phyloP scores from a whole-genome alignment of 2,329 filamentous ascomycete species.

The Alternaria arborescens region DNA sequence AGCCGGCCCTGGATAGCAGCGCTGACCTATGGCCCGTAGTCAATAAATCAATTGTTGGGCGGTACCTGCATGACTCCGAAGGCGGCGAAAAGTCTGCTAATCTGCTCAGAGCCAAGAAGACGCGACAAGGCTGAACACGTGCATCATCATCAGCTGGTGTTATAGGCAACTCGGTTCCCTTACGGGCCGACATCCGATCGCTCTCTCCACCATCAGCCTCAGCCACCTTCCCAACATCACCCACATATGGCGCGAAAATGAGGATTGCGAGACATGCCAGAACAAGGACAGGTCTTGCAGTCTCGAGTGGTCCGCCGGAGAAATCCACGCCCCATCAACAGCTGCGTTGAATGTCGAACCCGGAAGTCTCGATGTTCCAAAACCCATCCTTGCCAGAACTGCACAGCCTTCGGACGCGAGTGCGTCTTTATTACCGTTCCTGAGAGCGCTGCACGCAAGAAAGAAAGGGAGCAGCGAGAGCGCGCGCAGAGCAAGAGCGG shows the following conservation, averaged over 20 bases:
- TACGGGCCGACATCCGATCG: slow-evolving; percentile 32
- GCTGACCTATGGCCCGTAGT: slow-evolving; percentile 4
- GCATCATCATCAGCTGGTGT: slow-evolving; percentile 7
- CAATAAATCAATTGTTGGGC: slow-evolving; percentile 13
- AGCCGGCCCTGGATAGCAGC: slow-evolving; percentile 4
- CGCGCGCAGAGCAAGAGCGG: slow-evolving; percentile 39
- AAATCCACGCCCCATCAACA: slow-evolving; percentile 52
- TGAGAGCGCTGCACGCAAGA: slow-evolving; percentile 50
- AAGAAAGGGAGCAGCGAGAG: slow-evolving; percentile 48
- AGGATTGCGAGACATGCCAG: slow-evolving; percentile 46
- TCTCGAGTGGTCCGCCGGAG: slow-evolving; percentile 50
- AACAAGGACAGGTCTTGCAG: slow-evolving; percentile 49
- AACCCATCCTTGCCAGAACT: slow-evolving; percentile 52
- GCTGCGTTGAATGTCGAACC: slow-evolving; percentile 51
- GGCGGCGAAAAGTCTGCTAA: slow-evolving; percentile 28
- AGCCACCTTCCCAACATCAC: slow-evolving; percentile 24
- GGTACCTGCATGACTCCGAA: slow-evolving; percentile 37
- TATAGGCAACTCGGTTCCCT: slow-evolving; percentile 17
- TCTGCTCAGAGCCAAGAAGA: slow-evolving; percentile 15
- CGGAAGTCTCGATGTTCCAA: slow-evolving; percentile 52
- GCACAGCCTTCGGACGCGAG: slow-evolving; percentile 50
- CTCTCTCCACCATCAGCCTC: slow-evolving; percentile 22
- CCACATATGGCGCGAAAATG: slow-evolving; percentile 45
- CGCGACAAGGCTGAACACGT: slow-evolving; percentile 30
- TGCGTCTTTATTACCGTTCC: slow-evolving; percentile 52